Conservation (phyloP, 345 rosid species). For the Linum lewisii region DNA sequence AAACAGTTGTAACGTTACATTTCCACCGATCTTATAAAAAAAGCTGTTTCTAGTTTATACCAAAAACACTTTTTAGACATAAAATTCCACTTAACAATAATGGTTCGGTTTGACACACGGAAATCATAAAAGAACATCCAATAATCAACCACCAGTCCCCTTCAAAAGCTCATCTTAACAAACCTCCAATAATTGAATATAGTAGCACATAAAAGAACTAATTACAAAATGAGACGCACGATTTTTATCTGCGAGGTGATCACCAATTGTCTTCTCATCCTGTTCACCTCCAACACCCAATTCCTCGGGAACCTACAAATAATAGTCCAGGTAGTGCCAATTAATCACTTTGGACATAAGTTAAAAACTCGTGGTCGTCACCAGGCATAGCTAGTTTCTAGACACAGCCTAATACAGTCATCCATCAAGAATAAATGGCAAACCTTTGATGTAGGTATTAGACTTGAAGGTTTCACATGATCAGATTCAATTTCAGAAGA, state of each 20-base stretch:
- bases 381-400: not conserved
- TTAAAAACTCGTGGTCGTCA: not conserved
- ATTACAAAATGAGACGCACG: constrained; percentile 40
- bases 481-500: constrained; percentile 48
- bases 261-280: constrained; percentile 31
- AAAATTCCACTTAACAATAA: not conserved
- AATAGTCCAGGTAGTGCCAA: not conserved
- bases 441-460: constrained; percentile 37
- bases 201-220: not conserved
- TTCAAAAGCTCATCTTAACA: no score
- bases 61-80: not conserved
- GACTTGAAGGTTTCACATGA: constrained; percentile 35
- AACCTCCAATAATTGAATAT: no score
- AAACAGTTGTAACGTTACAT: no score
- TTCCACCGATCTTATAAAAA: no score
- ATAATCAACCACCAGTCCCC: no score
- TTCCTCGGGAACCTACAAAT: constrained; percentile 35
- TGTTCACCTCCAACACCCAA: constrained; percentile 31
- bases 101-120: no score
- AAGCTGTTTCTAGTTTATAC: no score
- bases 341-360: not conserved
- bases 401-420: not conserved
- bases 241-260: constrained; percentile 30
- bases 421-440: not conserved
- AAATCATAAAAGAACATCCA: no score